Conservation (phyloP, 176 grass and related monocot genomes). For the Secale cereale region DNA sequence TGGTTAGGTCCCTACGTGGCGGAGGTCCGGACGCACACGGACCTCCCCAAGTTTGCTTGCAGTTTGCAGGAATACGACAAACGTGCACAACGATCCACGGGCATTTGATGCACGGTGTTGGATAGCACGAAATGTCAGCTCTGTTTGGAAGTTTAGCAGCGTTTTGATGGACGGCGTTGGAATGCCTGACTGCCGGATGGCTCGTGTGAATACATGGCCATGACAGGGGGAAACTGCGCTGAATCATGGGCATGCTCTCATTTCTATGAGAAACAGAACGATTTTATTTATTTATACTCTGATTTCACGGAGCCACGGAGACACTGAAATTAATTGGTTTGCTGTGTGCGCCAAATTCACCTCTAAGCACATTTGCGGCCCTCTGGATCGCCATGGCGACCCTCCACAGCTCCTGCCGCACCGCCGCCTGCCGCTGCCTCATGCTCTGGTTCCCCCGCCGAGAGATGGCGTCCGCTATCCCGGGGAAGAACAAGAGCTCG, state of each 20-base stretch:
- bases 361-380: conserved; percentile 51
- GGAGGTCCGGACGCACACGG: too few species aligned
- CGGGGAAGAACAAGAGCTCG: conserved; percentile 67
- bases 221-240: neutral
- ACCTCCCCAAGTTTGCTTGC: too few species aligned
- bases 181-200: too few species aligned
- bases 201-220: too few species aligned
- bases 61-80: too few species aligned
- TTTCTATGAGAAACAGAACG: neutral
- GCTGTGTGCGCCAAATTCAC: conserved; percentile 31
- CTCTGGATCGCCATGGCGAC: conserved; percentile 64
- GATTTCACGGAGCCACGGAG: conserved; percentile 7
- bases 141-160: too few species aligned
- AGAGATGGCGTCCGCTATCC: conserved; percentile 67
- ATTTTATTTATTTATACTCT: conserved; percentile 9
- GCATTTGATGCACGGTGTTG: too few species aligned
- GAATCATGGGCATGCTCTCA: neutral
- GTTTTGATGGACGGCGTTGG: too few species aligned
- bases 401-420: conserved; percentile 73
- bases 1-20: too few species aligned
- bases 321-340: neutral
- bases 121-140: too few species aligned
- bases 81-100: too few species aligned
- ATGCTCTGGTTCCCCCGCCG: conserved; percentile 8
- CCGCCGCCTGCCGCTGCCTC: neutral